Evolutionary conservation across 2,329 filamentous ascomycete genomes (phyloP).

Genomic region (Pyricularia sp.): DNA sequence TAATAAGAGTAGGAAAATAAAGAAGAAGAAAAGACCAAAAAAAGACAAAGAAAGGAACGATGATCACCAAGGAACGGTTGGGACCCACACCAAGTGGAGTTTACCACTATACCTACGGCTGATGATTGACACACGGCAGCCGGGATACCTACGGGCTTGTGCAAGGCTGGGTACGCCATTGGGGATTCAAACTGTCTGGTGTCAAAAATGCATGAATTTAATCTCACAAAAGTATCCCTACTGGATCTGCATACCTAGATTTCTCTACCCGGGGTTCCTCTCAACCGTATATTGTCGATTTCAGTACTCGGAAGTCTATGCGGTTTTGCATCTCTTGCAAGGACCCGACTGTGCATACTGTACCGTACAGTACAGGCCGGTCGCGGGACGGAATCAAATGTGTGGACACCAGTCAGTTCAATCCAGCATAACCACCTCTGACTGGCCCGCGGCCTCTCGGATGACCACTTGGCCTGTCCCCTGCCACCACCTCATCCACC

Average conservation of each 20-base stretch:
- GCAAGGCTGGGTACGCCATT: not conserved
- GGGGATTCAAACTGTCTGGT: not conserved
- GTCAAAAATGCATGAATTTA: not conserved
- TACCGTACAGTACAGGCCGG: not conserved
- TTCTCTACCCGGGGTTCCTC: not conserved
- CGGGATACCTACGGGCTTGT: not conserved
- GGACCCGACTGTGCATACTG: not conserved
- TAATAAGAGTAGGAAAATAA: not conserved
- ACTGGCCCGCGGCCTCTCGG: not conserved
- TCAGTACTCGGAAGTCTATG: not conserved
- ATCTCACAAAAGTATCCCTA: not conserved
- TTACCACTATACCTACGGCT: not conserved
- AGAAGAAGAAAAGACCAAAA: not conserved
- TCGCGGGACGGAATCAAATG: not conserved
- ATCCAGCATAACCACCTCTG: not conserved
- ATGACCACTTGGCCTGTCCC: not conserved
- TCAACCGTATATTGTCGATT: not conserved
- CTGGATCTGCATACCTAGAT: not conserved
- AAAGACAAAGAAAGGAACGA: not conserved
- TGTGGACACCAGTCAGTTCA: not conserved
- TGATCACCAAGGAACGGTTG: not conserved
- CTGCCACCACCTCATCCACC: not conserved
- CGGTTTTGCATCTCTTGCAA: not conserved
- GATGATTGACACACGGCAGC: not conserved
- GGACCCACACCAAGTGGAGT: not conserved